Evolutionary conservation across 148 eudicot genomes (phyloP).

Genomic region (Spergularia bocconei): DNA sequence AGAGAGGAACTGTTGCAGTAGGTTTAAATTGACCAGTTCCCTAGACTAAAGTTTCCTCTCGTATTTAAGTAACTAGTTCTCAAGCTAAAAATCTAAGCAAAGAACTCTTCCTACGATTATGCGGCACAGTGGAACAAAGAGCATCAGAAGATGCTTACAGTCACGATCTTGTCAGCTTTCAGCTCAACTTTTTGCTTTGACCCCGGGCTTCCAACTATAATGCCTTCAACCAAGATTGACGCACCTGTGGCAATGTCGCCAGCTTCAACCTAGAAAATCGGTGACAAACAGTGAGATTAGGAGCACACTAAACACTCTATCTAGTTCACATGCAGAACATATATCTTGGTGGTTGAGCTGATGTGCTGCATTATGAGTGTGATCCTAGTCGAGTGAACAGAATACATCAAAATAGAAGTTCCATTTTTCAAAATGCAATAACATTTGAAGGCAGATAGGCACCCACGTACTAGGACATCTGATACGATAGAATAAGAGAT

Average conservation of each 20-base stretch:
- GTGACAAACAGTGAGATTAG: too few relatives aligned
- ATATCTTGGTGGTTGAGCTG: not conserved
- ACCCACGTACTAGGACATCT: not conserved
- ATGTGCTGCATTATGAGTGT: not conserved
- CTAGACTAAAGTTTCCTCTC: not conserved
- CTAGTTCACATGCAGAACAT: not conserved
- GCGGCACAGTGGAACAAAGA: not conserved
- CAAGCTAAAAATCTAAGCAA: not conserved
- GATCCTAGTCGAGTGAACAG: not conserved
- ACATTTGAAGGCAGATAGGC: not conserved
- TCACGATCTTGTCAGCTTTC: conserved; percentile 64
- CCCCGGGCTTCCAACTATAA: conserved; percentile 77
- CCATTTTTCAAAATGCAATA: not conserved
- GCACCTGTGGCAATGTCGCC: conserved; percentile 80
- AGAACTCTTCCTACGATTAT: not conserved
- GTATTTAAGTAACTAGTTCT: not conserved
- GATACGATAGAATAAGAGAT: not conserved
- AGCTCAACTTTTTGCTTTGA: conserved; percentile 89
- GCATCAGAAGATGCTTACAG: conserved; percentile 38
- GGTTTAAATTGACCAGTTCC: too few relatives aligned
- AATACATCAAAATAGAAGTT: not conserved
- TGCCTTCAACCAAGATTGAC: conserved; percentile 77
- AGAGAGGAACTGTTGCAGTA: not conserved
- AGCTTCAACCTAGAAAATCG: conserved; percentile 61
- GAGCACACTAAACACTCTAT: not conserved